phyloP scores from a whole-genome alignment of 2,329 filamentous ascomycete genomes.

The Colletotrichum viniferum region DNA sequence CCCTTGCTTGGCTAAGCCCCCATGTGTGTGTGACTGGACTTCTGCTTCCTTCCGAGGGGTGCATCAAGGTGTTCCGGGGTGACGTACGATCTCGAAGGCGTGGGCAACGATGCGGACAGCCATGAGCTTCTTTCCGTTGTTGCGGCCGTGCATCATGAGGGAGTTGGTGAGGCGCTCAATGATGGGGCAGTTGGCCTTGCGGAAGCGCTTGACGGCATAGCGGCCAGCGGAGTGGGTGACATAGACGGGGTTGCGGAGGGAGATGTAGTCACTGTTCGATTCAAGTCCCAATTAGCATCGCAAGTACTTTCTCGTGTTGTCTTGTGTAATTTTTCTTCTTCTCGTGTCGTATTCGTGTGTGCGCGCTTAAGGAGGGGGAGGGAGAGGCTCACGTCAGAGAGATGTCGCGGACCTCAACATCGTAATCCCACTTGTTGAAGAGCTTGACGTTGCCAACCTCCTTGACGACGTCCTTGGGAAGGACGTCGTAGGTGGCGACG shows the following conservation, averaged over 20 bases:
- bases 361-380: not conserved
- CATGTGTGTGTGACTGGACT: constrained; percentile 17
- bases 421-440: constrained; percentile 98
- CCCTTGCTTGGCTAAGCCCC: not conserved
- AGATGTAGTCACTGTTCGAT: constrained; percentile 89
- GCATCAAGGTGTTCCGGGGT: not conserved
- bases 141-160: constrained; percentile 99
- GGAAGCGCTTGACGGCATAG: constrained; percentile 99
- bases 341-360: not conserved
- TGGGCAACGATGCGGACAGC: constrained; percentile 99
- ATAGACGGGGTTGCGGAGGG: constrained; percentile 99
- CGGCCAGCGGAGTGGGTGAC: constrained; percentile 98
- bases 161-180: constrained; percentile 99
- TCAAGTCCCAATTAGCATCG: constrained; percentile 36
- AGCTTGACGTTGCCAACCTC: constrained; percentile 94
- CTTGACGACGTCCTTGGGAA: constrained; percentile 90
- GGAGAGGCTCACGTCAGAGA: constrained; percentile 78
- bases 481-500: constrained; percentile 75
- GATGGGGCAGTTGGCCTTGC: constrained; percentile 99
- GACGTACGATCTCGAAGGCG: constrained; percentile 97
- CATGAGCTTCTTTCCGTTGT: constrained; percentile 99
- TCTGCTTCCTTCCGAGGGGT: not conserved
- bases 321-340: constrained; percentile 11
- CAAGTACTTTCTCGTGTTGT: not conserved
- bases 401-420: constrained; percentile 99